A percentile compares a stretch with the other conserved stretches of the same genome.
These are phyloP conservation scores for Erythrophleum fordii DNA, from an alignment of 306 rosid genomes.

Conservation along the genomic window DNA sequence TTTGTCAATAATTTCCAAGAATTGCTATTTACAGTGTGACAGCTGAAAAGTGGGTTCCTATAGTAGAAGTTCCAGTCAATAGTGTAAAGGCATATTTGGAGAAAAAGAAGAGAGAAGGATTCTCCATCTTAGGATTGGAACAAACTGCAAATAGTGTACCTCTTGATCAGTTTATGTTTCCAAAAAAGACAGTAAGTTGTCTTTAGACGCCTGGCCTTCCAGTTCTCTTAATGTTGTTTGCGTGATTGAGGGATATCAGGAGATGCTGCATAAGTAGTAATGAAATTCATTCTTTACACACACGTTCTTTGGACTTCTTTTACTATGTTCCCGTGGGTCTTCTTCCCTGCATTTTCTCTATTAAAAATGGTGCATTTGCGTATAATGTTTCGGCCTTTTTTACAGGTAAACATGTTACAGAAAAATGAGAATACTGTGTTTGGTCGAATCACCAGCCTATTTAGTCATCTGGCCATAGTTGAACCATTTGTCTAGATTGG, in stretches of 20 bases:
- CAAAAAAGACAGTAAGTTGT: constrained; percentile 69
- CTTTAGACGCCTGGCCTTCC: not conserved
- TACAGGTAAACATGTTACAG: not conserved
- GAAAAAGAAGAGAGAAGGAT: constrained; percentile 91
- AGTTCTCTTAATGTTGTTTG: constrained; percentile 26
- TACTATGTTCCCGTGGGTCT: constrained; percentile 2
- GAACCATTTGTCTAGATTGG: not conserved
- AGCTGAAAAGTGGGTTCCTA: constrained; percentile 98
- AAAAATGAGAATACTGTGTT: constrained; percentile 1
- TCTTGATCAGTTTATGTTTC: constrained; percentile 79
- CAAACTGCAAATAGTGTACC: constrained; percentile 95
- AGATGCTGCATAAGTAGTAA: constrained; percentile 1
- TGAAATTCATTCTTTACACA: not conserved
- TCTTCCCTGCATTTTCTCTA: not conserved
- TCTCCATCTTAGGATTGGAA: constrained; percentile 93
- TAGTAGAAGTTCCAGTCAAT: constrained; percentile 82
- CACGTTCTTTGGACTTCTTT: constrained; percentile 17
- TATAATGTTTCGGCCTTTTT: not conserved
- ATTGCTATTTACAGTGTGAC: constrained; percentile 73
- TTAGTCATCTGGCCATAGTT: not conserved
- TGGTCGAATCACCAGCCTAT: not conserved
- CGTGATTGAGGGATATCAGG: not conserved
- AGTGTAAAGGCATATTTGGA: constrained; percentile 78
- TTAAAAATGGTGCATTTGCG: constrained; percentile 15
- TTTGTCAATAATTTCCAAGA: constrained; percentile 16